Percentiles rank a stretch among this genome's conserved stretches.
These are phyloP conservation scores for Erythrophleum fordii DNA, from an alignment of 306 rosid genomes.

Conservation along the genomic window DNA sequence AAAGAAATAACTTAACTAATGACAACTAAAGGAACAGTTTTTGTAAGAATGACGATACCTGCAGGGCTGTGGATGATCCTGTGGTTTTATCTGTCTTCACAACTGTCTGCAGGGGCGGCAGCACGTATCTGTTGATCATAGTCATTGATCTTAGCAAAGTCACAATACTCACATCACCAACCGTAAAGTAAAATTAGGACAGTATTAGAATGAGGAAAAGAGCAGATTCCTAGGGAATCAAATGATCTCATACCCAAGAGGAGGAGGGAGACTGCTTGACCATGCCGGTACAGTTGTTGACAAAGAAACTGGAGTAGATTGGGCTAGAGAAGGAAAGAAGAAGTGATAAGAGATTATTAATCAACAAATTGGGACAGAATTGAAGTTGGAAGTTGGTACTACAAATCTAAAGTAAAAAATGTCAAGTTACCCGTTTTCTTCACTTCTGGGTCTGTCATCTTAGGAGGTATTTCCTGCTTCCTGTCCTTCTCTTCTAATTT, in stretches of 20 bases:
- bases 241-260: conserved; percentile 56
- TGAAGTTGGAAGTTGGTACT: conserved; percentile 25
- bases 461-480: conserved; percentile 39
- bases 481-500: conserved; percentile 42
- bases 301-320: conserved; percentile 46
- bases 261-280: conserved; percentile 45
- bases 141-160: conserved; percentile 32
- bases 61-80: conserved; percentile 33
- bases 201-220: conserved; percentile 32
- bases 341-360: conserved; percentile 15
- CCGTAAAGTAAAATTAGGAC: neutral
- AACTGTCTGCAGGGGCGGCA: conserved; percentile 48
- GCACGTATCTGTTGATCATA: conserved; percentile 42
- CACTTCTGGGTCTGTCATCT: conserved; percentile 39
- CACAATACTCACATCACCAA: conserved; percentile 27
- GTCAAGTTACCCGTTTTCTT: conserved; percentile 55
- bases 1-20: conserved; percentile 21
- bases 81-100: conserved; percentile 37
- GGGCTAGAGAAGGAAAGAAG: conserved; percentile 44
- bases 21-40: conserved; percentile 8
- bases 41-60: conserved; percentile 48
- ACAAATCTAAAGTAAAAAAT: conserved; percentile 2
- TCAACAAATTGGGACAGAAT: conserved; percentile 33
- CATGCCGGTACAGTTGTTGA: conserved; percentile 48
- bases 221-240: conserved; percentile 29